Evolutionary conservation across 148 eudicot genomes (phyloP), one percentile per base, ranked within the genome.

Genomic region (Chenopodium quinoa): DNA sequence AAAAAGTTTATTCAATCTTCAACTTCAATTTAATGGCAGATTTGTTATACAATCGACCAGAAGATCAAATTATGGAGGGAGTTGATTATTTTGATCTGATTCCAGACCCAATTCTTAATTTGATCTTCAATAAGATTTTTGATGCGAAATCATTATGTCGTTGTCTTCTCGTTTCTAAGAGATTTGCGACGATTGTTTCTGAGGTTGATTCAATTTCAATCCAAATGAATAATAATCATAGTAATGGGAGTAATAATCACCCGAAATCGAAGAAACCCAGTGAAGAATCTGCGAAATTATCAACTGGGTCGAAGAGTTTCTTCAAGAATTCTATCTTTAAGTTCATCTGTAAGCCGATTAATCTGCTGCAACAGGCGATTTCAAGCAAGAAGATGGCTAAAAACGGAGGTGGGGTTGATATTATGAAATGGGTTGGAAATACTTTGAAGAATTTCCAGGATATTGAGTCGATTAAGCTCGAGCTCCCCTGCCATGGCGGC

Each of bases 81-180:
- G 58, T 23, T 2, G 91, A 89, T 60, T 87, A 82, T 50, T 92
- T 92, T 68, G 95, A 92, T 80, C 86, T 86, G 31, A 71, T 92
- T 20, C 93, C 95, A 1, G 92, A 92, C 64, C 84, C 89, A 10
- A 74, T 90, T 37, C 70, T 92, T 29, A 75, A 70, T 3, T 7
- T 86, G 12, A 87, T 92, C 69, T 83, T 92, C 78, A 85, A 92
- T 84, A 85, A 82, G n/a, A 4, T 92, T 14, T 75, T 65, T 19
- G 93, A 92, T 23, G 93, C 89, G 2, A 80, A 84, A 77, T 84
- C 92, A 10, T 69, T 92, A 7, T 83, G 86, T 71, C 80, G 86
- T 6, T 89, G 90, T 81, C 50, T 79, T 10, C 50, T 79, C 1
- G 88, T 90, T 46, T 92, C 90, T 62, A 89, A 87, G 60, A 84